Evolutionary conservation across 108 stramenopile species (phyloP), one percentile per base, ranked within the genome.

Genomic region (Nitzschia putrida): DNA sequence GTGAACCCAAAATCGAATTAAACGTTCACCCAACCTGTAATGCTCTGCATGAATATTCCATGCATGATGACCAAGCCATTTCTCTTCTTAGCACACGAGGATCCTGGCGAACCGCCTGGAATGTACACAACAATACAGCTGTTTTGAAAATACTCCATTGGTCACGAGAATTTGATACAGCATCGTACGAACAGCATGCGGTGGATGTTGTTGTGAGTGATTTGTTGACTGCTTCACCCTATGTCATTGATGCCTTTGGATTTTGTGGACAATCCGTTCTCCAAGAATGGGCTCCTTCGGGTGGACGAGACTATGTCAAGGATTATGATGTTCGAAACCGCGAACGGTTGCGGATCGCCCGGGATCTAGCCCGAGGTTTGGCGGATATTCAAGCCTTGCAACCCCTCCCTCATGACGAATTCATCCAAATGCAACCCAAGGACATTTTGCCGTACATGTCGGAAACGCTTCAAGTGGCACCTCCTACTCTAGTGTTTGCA

Each of bases 181-280:
- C 88, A 65, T 86, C 86, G 18, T 87, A 81, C 43, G 71, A 86
- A 52, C 65, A 76, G 7, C 86, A 94, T 52, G 73, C 80, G 11
- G 66, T 82, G 13, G 88, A 92, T 73, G 77, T 76, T 26, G 73
- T 89, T 7, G 86, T 79, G 20, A 88, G 88, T 86, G 88, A 88
- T 47, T 86, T 77, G 0, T 77, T 92, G 44, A 87, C 88, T 10
- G 70, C 79, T 11, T 75, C 61, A 57, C 84, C 82, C 0, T 86
- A 74, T 41, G 71, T 88, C 7, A 77, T 89, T 54, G 56, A 82
- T 37, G 77, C 75, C 3, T 78, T 86, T 74, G 84, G 74, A 13
- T 92, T 86, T 61, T 92, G 91, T 71, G 88, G 84, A 49, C 77
- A 82, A 39, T 86, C 88, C 0, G 79, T 81, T 8, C 16, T 89